Conservation (phyloP, 495 filamentous ascomycete species). For the Amniculicola lignicola region DNA sequence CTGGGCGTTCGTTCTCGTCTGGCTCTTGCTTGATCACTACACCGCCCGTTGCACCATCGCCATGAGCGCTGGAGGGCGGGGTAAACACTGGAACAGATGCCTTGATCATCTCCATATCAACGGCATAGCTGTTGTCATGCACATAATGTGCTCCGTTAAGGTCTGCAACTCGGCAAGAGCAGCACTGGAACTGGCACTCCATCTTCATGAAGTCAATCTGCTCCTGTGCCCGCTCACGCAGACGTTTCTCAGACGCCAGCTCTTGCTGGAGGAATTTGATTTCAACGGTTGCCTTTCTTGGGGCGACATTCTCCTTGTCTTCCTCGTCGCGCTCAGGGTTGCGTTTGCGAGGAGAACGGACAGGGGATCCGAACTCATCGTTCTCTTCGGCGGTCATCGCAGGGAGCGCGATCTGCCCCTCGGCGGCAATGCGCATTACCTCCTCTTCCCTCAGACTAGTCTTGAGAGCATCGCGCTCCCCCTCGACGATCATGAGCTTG, state of each 20-base stretch:
- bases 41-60: conserved; percentile 20
- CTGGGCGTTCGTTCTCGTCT: not conserved
- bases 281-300: conserved; percentile 34
- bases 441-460: conserved; percentile 59
- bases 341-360: conserved; percentile 38
- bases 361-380: conserved; percentile 38
- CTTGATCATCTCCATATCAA: conserved; percentile 37
- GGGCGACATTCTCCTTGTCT: conserved; percentile 44
- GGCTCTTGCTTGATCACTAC: conserved; percentile 16
- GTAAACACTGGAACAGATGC: conserved; percentile 28
- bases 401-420: conserved; percentile 62
- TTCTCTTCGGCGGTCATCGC: conserved; percentile 38
- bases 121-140: conserved; percentile 45
- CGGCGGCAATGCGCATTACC: conserved; percentile 58
- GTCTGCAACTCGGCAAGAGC: conserved; percentile 60
- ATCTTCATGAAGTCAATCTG: conserved; percentile 77
- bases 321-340: conserved; percentile 28
- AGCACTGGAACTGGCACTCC: conserved; percentile 73
- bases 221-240: conserved; percentile 65
- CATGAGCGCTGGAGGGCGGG: conserved; percentile 28
- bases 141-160: conserved; percentile 48
- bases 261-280: conserved; percentile 60
- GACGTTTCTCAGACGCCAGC: conserved; percentile 62
- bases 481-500: conserved; percentile 48
- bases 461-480: conserved; percentile 66